phyloP scores from a whole-genome alignment of 2,329 filamentous ascomycete species.

The Periconia digitata region DNA sequence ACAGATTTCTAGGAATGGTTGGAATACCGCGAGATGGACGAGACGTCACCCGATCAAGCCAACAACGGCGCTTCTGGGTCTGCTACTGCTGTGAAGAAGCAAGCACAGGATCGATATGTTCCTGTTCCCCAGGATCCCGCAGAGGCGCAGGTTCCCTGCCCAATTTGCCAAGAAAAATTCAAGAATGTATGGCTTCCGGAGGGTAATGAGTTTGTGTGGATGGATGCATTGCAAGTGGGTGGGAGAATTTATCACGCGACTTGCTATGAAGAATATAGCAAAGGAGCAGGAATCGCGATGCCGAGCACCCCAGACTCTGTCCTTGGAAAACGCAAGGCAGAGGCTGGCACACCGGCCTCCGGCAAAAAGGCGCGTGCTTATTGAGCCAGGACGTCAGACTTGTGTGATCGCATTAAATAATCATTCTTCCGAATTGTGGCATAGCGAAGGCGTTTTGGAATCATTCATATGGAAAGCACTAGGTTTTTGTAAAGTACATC shows the following conservation, averaged over 20 bases:
- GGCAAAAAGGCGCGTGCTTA: slow-evolving; percentile 37
- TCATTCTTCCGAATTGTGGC: background rate
- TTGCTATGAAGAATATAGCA: slow-evolving; percentile 71
- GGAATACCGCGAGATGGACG: slow-evolving; percentile 76
- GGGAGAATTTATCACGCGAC: slow-evolving; percentile 84
- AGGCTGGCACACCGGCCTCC: slow-evolving; percentile 23
- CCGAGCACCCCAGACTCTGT: slow-evolving; percentile 41
- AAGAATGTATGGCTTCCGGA: slow-evolving; percentile 90
- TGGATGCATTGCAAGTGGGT: slow-evolving; percentile 79
- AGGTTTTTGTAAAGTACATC: too few species aligned
- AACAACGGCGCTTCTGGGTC: slow-evolving; percentile 31
- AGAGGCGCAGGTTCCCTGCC: slow-evolving; percentile 76
- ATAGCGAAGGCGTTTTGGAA: slow-evolving; percentile 13
- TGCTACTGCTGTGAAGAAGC: slow-evolving; percentile 50
- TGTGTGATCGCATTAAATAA: background rate
- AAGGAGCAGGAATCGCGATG: slow-evolving; percentile 32
- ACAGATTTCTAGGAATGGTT: slow-evolving; percentile 74
- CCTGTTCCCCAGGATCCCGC: slow-evolving; percentile 78
- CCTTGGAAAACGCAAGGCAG: slow-evolving; percentile 40
- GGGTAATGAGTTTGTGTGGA: slow-evolving; percentile 95
- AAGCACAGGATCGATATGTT: slow-evolving; percentile 70
- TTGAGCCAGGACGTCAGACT: slow-evolving; percentile 7
- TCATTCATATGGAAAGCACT: background rate
- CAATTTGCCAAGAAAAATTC: slow-evolving; percentile 94
- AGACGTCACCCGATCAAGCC: slow-evolving; percentile 50